Evolutionary conservation across 1,284 basidiomycete species (phyloP).

Genomic region (Pseudozyma thailandica): DNA sequence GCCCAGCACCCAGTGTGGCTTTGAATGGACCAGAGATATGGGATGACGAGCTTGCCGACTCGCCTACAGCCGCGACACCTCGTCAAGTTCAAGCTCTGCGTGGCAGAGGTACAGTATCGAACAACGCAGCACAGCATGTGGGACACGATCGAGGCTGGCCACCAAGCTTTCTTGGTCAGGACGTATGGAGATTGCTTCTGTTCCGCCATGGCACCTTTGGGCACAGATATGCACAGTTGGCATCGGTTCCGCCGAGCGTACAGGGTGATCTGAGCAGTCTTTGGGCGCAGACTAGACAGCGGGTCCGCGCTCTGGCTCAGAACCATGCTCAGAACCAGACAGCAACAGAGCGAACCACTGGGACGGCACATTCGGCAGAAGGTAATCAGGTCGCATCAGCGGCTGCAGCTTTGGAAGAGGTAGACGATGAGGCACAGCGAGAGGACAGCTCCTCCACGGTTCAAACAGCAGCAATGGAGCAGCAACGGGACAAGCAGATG

Average conservation of each 20-base stretch:
- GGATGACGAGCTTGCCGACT: conserved; percentile 16
- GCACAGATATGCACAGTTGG: conserved; percentile 30
- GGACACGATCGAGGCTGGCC: conserved; percentile 39
- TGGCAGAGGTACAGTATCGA: neutral
- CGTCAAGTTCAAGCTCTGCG: conserved; percentile 14
- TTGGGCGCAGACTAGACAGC: conserved; percentile 32
- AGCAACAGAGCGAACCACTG: neutral
- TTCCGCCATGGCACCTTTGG: conserved; percentile 44
- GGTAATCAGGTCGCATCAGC: too few relatives aligned
- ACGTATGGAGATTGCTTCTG: conserved; percentile 39
- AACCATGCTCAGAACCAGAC: neutral
- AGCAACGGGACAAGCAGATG: conserved; percentile 19
- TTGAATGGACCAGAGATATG: conserved; percentile 39
- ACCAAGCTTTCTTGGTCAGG: conserved; percentile 40
- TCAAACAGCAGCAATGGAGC: neutral
- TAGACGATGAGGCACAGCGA: neutral
- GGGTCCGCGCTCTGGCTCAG: conserved; percentile 5
- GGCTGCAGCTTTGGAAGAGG: neutral
- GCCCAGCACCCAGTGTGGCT: conserved; percentile 35
- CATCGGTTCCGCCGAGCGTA: conserved; percentile 28
- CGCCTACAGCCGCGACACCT: conserved; percentile 3
- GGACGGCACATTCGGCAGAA: neutral
- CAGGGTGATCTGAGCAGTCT: conserved; percentile 32
- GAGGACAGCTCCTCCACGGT: neutral
- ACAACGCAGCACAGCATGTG: conserved; percentile 2